phyloP scores from a whole-genome alignment of 148 eudicot species.

The Diospyros kaki region DNA sequence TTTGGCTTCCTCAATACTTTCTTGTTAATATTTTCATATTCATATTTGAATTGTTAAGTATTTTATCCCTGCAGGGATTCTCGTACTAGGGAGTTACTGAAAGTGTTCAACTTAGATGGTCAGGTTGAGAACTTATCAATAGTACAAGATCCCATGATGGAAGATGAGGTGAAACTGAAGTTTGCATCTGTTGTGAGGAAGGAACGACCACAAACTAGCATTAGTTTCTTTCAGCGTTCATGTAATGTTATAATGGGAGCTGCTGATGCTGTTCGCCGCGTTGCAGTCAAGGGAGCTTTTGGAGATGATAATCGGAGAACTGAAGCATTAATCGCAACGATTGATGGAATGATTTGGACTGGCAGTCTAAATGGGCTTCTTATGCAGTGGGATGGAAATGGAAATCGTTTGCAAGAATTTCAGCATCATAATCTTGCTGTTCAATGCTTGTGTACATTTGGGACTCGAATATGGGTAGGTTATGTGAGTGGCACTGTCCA shows the following conservation, averaged over 20 bases:
- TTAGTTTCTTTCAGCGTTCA: constrained; percentile 73
- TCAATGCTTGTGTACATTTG: constrained; percentile 69
- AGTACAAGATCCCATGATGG: constrained; percentile 46
- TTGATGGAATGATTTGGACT: constrained; percentile 80
- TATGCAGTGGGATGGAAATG: constrained; percentile 96
- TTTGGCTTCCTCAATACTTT: neutral
- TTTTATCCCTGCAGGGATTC: constrained; percentile 65
- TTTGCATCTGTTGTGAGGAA: constrained; percentile 51
- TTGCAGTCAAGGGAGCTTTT: constrained; percentile 75
- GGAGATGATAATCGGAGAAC: constrained; percentile 80
- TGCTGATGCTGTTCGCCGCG: constrained; percentile 98
- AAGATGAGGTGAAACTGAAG: constrained; percentile 67
- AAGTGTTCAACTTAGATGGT: constrained; percentile 83
- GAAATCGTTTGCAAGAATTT: constrained; percentile 76
- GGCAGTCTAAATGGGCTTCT: constrained; percentile 81
- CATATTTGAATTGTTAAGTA: neutral
- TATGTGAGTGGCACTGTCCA: constrained; percentile 72
- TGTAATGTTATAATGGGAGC: constrained; percentile 96
- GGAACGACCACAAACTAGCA: constrained; percentile 64
- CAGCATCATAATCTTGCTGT: constrained; percentile 58
- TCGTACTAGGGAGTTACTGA: constrained; percentile 77
- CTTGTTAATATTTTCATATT: neutral
- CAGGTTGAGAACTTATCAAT: constrained; percentile 65
- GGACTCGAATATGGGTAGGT: constrained; percentile 88
- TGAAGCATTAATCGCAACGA: constrained; percentile 59